Conservation (phyloP, 129 eudicot species). For the Silybum marianum region DNA sequence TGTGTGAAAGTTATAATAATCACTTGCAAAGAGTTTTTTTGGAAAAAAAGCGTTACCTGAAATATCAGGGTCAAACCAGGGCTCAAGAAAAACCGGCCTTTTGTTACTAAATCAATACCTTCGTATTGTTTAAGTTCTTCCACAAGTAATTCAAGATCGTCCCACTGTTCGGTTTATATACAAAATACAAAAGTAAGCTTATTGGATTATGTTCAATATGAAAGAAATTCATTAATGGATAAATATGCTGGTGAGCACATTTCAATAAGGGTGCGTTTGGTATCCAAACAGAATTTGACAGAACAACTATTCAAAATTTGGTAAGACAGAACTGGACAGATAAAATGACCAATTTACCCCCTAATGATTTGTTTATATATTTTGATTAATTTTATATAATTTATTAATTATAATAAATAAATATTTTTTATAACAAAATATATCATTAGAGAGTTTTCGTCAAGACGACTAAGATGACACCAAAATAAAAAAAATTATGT, state of each 20-base stretch:
- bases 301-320: too few species aligned
- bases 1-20: neutral
- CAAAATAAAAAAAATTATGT: too few species aligned
- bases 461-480: too few species aligned
- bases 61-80: constrained; percentile 83
- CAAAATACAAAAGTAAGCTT: constrained; percentile 14
- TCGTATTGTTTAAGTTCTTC: constrained; percentile 60
- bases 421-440: too few species aligned
- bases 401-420: too few species aligned
- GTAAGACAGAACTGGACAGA: too few species aligned
- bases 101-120: constrained; percentile 75
- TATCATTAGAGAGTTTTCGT: too few species aligned
- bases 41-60: constrained; percentile 50
- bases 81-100: constrained; percentile 81
- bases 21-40: neutral
- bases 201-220: neutral
- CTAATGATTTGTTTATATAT: too few species aligned
- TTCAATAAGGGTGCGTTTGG: neutral
- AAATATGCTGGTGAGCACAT: too few species aligned
- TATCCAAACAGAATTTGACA: neutral
- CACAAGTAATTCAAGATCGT: constrained; percentile 67
- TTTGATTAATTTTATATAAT: too few species aligned
- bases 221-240: neutral
- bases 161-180: constrained; percentile 53
- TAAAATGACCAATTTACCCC: too few species aligned